phyloP scores from a whole-genome alignment of 768 basidiomycete genomes.

The Leccinum truebloodii region DNA sequence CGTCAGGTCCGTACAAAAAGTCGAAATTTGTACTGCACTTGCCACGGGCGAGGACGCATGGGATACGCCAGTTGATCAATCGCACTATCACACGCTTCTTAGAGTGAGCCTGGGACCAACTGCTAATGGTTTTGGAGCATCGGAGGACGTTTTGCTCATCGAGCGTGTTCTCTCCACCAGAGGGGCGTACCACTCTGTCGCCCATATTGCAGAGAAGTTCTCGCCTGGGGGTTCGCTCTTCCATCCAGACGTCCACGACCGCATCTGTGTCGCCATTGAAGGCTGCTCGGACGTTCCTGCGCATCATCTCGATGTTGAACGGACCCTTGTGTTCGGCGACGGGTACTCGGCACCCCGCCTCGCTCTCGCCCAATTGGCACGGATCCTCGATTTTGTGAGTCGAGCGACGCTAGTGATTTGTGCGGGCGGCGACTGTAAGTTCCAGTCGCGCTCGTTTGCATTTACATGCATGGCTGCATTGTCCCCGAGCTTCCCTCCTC shows the following conservation, averaged over 20 bases:
- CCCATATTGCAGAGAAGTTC: background rate
- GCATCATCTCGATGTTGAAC: conserved; percentile 11
- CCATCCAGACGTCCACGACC: conserved; percentile 17
- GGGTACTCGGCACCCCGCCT: background rate
- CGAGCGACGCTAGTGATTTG: conserved; percentile 5
- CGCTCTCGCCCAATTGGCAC: conserved; percentile 5
- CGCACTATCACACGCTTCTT: background rate
- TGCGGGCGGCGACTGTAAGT: conserved; percentile 12
- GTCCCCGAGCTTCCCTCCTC: background rate
- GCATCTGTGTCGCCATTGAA: background rate
- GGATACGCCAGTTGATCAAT: background rate
- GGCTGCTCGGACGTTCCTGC: background rate
- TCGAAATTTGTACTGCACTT: background rate
- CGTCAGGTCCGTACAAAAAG: background rate
- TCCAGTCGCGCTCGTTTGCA: conserved; percentile 16
- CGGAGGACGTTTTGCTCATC: conserved; percentile 8
- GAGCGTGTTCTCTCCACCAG: conserved; percentile 18
- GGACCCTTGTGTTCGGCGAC: background rate
- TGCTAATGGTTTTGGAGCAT: background rate
- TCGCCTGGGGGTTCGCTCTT: background rate
- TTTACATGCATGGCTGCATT: conserved; percentile 13
- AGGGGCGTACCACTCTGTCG: conserved; percentile 7
- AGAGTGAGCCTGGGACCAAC: background rate
- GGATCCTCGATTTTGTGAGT: conserved; percentile 12
- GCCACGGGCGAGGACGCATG: background rate